These are phyloP conservation scores for Kazachstania africana DNA, from an alignment of 805 yeast genomes.

Conservation along the genomic window DNA sequence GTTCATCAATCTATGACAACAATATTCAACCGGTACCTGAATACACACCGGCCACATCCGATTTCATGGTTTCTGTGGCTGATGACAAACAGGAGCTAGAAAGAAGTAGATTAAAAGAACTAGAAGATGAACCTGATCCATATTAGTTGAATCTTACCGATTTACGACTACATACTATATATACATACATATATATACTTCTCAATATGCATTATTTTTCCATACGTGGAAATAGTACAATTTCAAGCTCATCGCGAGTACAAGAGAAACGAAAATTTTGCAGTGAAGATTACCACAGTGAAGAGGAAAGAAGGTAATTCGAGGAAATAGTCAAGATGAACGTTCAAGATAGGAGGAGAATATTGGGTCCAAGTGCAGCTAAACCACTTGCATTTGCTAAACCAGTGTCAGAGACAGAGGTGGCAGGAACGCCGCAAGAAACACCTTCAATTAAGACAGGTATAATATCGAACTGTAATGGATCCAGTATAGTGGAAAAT, in stretches of 20 bases:
- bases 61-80: neutral
- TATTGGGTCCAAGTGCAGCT: constrained; percentile 71
- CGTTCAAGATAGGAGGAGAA: constrained; percentile 62
- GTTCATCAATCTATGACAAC: constrained; percentile 4
- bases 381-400: constrained; percentile 33
- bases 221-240: no score
- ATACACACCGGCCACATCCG: constrained; percentile 6
- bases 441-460: constrained; percentile 37
- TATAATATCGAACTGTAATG: constrained; percentile 58
- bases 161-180: neutral
- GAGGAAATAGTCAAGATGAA: constrained; percentile 10
- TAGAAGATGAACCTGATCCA: constrained; percentile 31
- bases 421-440: neutral
- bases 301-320: neutral
- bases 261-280: no score
- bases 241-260: no score
- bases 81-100: constrained; percentile 33
- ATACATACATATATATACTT: no score
- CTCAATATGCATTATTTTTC: no score
- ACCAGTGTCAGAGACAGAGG: constrained; percentile 5
- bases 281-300: no score
- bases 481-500: constrained; percentile 71
- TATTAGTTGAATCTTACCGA: no score
- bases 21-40: constrained; percentile 10
- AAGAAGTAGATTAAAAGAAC: constrained; percentile 24